A percentile compares a stretch with the other conserved stretches of the same genome.
Evolutionary conservation across 1,284 basidiomycete genomes (phyloP).

Genomic region (Fistulina hepatica): DNA sequence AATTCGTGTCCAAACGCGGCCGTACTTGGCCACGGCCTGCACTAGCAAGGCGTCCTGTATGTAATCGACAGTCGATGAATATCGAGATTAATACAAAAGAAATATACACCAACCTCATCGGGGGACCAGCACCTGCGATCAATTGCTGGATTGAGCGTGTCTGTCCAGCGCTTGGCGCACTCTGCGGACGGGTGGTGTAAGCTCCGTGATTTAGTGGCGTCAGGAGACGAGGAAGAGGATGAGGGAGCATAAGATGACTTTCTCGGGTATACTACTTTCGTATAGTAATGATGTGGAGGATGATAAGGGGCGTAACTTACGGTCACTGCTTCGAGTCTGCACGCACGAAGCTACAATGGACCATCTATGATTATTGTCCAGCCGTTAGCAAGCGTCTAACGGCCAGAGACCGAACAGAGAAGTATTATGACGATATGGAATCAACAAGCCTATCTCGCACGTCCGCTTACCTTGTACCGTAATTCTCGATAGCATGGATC

Average conservation of each 20-base stretch:
- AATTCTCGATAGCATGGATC: constrained; percentile 40
- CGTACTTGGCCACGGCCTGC: constrained; percentile 40
- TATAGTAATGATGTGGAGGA: too few relatives aligned
- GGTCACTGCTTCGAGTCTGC: constrained; percentile 42
- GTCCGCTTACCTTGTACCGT: constrained; percentile 45
- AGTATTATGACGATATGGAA: background rate
- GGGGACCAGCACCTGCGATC: constrained; percentile 45
- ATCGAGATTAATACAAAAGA: constrained; percentile 2
- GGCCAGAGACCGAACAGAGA: too few relatives aligned
- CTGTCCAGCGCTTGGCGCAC: constrained; percentile 49
- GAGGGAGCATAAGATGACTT: too few relatives aligned
- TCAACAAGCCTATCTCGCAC: background rate
- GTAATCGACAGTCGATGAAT: constrained; percentile 10
- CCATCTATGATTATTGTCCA: constrained; percentile 30
- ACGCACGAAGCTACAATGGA: constrained; percentile 42
- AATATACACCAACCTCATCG: constrained; percentile 34
- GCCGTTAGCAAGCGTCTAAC: too few relatives aligned
- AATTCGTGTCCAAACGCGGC: constrained; percentile 48
- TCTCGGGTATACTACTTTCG: too few relatives aligned
- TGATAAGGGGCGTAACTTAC: constrained; percentile 34
- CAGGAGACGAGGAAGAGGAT: constrained; percentile 5
- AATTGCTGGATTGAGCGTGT: constrained; percentile 45
- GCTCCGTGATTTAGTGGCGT: background rate
- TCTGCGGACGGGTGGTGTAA: constrained; percentile 25
- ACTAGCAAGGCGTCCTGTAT: constrained; percentile 38